Conservation (phyloP, 108 stramenopile species). For the Nannochloropsis salina region DNA sequence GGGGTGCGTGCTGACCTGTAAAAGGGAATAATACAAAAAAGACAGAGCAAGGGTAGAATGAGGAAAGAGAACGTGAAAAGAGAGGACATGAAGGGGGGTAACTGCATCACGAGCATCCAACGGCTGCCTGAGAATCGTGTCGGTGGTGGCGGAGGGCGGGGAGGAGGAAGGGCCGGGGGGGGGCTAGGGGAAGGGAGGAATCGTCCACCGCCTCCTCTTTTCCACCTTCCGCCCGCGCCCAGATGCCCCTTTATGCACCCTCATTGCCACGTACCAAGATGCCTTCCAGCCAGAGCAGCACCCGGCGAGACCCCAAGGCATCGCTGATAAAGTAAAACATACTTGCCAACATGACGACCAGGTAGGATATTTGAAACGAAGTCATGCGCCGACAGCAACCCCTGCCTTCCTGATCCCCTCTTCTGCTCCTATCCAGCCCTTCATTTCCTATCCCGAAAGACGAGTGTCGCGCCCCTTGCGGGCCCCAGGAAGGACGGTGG, state of each 20-base stretch:
- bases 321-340: background rate
- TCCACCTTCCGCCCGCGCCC: background rate
- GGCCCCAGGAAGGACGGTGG: no score
- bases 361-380: background rate
- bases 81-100: no score
- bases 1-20: background rate
- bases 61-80: no score
- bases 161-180: background rate
- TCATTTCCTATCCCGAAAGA: background rate
- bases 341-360: background rate
- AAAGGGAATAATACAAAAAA: no score
- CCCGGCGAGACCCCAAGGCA: background rate
- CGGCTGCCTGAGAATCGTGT: no score
- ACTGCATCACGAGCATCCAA: no score
- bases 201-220: no score
- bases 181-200: background rate
- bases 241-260: background rate
- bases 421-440: background rate
- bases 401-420: background rate
- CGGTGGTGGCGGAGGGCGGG: background rate
- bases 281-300: background rate
- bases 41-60: no score
- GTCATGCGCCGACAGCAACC: background rate
- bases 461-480: background rate
- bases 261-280: background rate